Percentiles rank a stretch among this genome's conserved stretches.
Evolutionary conservation across 331 rosid species (phyloP).

Genomic region (Cydonia oblonga): DNA sequence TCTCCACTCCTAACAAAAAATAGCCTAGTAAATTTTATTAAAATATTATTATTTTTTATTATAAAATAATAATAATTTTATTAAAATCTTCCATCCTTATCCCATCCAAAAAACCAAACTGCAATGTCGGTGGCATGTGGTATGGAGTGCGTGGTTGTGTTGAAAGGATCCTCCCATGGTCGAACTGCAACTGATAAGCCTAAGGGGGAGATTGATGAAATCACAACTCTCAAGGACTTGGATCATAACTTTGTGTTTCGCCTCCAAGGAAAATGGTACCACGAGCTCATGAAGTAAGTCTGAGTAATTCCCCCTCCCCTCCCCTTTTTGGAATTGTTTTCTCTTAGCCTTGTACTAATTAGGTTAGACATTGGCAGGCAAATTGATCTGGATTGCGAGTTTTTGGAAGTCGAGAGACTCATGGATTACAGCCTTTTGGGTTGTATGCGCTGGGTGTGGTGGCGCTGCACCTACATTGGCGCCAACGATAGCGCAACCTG

Average conservation of each 20-base stretch:
- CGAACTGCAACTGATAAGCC: constrained; percentile 80
- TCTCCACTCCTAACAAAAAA: no score
- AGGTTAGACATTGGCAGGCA: constrained; percentile 42
- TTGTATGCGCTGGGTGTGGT: constrained; percentile 79
- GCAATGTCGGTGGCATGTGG: no score
- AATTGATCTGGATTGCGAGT: constrained; percentile 78
- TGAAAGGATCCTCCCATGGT: constrained; percentile 96
- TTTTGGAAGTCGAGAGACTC: constrained; percentile 84
- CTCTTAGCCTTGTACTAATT: constrained; percentile 7
- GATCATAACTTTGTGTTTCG: constrained; percentile 91
- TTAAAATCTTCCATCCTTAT: no score
- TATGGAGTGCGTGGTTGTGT: no score
- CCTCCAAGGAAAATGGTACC: constrained; percentile 61
- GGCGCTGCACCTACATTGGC: constrained; percentile 78
- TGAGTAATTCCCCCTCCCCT: background rate
- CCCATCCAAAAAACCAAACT: no score
- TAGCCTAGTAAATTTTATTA: no score
- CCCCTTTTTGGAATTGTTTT: background rate
- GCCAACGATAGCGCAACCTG: constrained; percentile 71
- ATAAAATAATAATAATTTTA: no score
- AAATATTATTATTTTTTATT: no score
- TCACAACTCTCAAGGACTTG: constrained; percentile 91
- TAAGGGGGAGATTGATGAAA: constrained; percentile 89
- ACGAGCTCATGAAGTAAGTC: constrained; percentile 67
- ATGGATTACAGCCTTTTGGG: constrained; percentile 97